Conservation (phyloP, 2,329 filamentous ascomycete species). For the Dichotomopilus funicola region DNA sequence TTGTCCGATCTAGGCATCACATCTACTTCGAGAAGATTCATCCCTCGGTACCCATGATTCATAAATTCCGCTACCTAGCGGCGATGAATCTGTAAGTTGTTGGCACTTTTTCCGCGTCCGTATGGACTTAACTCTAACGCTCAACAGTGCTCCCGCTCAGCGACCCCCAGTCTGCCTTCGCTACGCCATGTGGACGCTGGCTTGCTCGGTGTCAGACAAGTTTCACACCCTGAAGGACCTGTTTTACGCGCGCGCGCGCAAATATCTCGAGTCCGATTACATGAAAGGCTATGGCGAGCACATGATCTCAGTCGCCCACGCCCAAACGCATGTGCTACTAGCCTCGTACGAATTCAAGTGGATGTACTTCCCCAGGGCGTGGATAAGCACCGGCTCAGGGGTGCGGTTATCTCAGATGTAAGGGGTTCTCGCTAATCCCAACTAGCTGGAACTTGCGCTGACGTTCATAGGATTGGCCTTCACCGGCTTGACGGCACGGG, state of each 20-base stretch:
- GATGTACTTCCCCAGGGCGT: conserved; percentile 95
- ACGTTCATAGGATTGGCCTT: conserved; percentile 73
- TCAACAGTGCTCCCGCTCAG: conserved; percentile 62
- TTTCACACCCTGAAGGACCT: conserved; percentile 73
- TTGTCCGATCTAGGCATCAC: conserved; percentile 50
- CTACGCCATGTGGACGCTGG: conserved; percentile 94
- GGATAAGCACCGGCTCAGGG: conserved; percentile 82
- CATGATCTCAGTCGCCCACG: conserved; percentile 78
- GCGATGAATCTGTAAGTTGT: conserved; percentile 69
- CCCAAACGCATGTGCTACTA: conserved; percentile 76
- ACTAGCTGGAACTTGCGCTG: neutral
- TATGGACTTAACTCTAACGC: neutral
- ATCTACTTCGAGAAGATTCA: conserved; percentile 91
- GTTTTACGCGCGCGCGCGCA: conserved; percentile 83
- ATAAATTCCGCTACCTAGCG: conserved; percentile 78
- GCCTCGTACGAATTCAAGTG: conserved; percentile 89
- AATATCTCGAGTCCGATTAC: conserved; percentile 84
- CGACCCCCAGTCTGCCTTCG: conserved; percentile 81
- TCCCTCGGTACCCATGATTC: conserved; percentile 78
- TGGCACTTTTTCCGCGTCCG: neutral
- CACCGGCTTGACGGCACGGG: conserved; percentile 78
- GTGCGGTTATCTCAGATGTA: conserved; percentile 80
- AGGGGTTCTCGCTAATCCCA: conserved; percentile 23
- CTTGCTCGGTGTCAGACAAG: conserved; percentile 79
- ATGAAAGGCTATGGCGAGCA: conserved; percentile 88